Evolutionary conservation across 2,329 filamentous ascomycete genomes (phyloP), one percentile per base, ranked within the genome.

Genomic region (Trichoderma sp.): DNA sequence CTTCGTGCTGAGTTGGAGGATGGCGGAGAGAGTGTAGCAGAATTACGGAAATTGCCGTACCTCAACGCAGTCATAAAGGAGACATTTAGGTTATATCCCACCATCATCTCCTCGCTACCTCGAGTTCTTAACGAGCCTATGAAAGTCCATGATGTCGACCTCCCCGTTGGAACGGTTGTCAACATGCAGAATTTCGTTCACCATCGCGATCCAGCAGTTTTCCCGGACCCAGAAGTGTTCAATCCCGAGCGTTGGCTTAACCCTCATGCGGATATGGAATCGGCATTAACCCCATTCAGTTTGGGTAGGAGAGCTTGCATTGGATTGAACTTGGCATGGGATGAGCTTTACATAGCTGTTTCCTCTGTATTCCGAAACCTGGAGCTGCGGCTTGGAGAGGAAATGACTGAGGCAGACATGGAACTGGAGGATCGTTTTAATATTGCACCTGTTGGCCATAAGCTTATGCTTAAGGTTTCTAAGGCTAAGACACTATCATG

Each of bases 331-430:
- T 26, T 53, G 47, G 47, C 47, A 20, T 53, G 47, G 47, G 47
- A 53, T 53, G 47, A 53, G 47, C 47, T 53, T 20, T 53, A 53
- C 12, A 20, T 53, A 20, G 47, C 47, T 53, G 12, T 23, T 20
- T 53, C 47, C n/a, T 20, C 20, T 20, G 5, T 53, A 23, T 53
- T 53, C 20, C 47, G 47, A 23, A 23, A 53, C 20, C 9, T 53
- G 47, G 20, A 53, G 20, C 4, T 53, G 20, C 47, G 20, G 12
- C 47, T 53, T 20, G 47, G 47, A 23, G n/a, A 53, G 2, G 47
- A 23, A 20, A 53, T 53, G 47, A 26, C 47, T 11, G 47, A 30
- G 13, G 43, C 78, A n/a, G 39, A 43, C 3, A 43, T 43, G 39
- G 39, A 43, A 43, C 39, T 43, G 7, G 39, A 43, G 15, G 39